A percentile compares a stretch with the other conserved stretches of the same genome.
Conservation (phyloP, 2,329 filamentous ascomycete genomes). For the Aspergillus oerlinghausenensis region DNA sequence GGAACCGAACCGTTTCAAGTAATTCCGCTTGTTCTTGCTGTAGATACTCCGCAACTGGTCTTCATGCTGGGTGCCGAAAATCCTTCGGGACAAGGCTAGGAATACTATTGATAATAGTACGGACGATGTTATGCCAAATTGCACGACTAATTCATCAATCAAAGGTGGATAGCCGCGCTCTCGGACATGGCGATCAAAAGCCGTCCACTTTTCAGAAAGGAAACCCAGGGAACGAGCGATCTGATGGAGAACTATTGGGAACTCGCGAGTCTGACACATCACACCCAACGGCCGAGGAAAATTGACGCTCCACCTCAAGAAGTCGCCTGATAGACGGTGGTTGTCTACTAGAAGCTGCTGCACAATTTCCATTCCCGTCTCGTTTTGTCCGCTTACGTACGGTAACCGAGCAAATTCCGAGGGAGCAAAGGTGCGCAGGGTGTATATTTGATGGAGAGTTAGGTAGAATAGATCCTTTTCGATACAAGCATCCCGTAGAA, state of each 20-base stretch:
- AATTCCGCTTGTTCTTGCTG: conserved; percentile 16
- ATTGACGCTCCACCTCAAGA: conserved; percentile 43
- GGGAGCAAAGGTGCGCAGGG: conserved; percentile 47
- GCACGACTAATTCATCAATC: conserved; percentile 51
- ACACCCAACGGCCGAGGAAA: conserved; percentile 43
- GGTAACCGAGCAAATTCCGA: conserved; percentile 34
- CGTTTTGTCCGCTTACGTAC: conserved; percentile 27
- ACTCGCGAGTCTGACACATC: conserved; percentile 27
- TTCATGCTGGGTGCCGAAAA: conserved; percentile 15
- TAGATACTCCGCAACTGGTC: conserved; percentile 15
- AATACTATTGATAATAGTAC: conserved; percentile 54
- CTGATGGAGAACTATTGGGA: conserved; percentile 26
- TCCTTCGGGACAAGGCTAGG: conserved; percentile 24
- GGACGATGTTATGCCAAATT: conserved; percentile 47
- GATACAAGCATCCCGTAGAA: conserved; percentile 55
- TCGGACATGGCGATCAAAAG: conserved; percentile 30
- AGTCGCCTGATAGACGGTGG: conserved; percentile 31
- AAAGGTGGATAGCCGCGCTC: conserved; percentile 49
- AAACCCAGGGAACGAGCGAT: conserved; percentile 45
- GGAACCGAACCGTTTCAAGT: conserved; percentile 12
- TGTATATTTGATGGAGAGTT: conserved; percentile 62
- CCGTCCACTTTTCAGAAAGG: conserved; percentile 41
- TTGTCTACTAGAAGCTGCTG: conserved; percentile 46
- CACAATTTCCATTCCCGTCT: conserved; percentile 33
- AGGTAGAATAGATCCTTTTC: conserved; percentile 60